Evolutionary conservation across 2,329 filamentous ascomycete genomes (phyloP).

Genomic region (Trichoderma harzianum): DNA sequence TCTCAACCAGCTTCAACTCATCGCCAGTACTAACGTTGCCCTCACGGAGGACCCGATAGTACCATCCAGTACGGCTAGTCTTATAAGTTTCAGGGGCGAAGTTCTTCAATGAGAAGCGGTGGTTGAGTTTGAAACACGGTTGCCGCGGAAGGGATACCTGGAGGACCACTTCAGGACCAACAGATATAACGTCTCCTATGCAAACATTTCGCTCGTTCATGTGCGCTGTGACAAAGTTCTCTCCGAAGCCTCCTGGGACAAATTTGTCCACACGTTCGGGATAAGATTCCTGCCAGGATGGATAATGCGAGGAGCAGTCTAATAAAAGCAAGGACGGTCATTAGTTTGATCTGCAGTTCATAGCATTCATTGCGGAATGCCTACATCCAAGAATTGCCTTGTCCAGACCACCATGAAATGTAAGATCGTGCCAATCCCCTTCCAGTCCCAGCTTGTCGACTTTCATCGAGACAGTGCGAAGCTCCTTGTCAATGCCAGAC

Average conservation of each 20-base stretch:
- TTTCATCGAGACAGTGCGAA: constrained; percentile 42
- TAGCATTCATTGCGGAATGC: constrained; percentile 22
- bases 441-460: constrained; percentile 51
- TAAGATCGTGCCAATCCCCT: constrained; percentile 59
- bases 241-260: constrained; percentile 58
- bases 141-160: constrained; percentile 60
- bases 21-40: constrained; percentile 56
- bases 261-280: constrained; percentile 51
- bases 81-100: constrained; percentile 58
- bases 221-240: constrained; percentile 56
- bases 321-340: constrained; percentile 3
- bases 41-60: constrained; percentile 58
- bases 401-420: constrained; percentile 59
- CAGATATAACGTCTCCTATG: constrained; percentile 58
- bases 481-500: constrained; percentile 56
- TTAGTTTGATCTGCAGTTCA: not conserved
- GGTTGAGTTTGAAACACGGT: constrained; percentile 67
- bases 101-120: constrained; percentile 60
- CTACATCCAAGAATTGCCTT: constrained; percentile 60
- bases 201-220: constrained; percentile 65
- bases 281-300: constrained; percentile 50
- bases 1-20: constrained; percentile 52
- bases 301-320: constrained; percentile 61
- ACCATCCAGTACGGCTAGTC: constrained; percentile 60
- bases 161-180: constrained; percentile 50